A percentile compares a stretch with the other conserved stretches of the same genome.
phyloP scores from a whole-genome alignment of 176 grass and related monocot species.

The Lolium multiflorum region DNA sequence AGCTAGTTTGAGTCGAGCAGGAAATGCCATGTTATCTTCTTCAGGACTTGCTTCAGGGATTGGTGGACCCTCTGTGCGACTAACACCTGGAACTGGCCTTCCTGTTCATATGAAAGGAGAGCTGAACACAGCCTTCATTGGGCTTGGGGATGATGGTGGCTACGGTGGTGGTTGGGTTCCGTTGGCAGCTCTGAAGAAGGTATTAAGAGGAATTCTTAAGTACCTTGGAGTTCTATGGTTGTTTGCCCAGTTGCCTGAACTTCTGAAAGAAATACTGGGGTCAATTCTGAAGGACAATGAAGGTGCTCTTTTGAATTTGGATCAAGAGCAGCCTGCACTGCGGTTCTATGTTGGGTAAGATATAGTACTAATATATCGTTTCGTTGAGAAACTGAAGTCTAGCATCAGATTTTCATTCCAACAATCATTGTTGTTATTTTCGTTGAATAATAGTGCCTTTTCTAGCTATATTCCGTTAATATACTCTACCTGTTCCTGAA shows the following conservation, averaged over 20 bases:
- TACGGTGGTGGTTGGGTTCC: constrained; percentile 99
- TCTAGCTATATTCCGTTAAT: neutral
- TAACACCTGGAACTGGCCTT: constrained; percentile 74
- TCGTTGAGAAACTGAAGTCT: neutral
- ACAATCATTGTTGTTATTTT: constrained; percentile 3
- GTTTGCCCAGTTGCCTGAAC: constrained; percentile 98
- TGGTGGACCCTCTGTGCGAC: constrained; percentile 73
- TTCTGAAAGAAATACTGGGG: constrained; percentile 96
- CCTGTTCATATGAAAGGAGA: constrained; percentile 97
- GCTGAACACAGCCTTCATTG: constrained; percentile 97
- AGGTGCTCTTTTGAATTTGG: constrained; percentile 97
- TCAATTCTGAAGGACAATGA: constrained; percentile 99
- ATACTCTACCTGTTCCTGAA: too few species aligned
- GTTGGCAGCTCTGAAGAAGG: constrained; percentile 96
- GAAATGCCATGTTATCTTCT: constrained; percentile 79
- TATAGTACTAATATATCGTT: constrained; percentile 5
- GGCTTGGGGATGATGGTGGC: constrained; percentile 98
- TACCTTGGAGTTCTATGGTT: constrained; percentile 99
- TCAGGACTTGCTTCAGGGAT: constrained; percentile 79
- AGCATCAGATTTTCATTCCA: constrained; percentile 23
- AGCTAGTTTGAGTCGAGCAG: constrained; percentile 71
- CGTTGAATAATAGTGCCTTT: constrained; percentile 16
- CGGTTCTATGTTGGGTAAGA: constrained; percentile 99
- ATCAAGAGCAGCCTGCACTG: constrained; percentile 97
- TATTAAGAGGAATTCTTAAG: constrained; percentile 96